Evolutionary conservation across 345 rosid species (phyloP).

Genomic region (Murraya paniculata): DNA sequence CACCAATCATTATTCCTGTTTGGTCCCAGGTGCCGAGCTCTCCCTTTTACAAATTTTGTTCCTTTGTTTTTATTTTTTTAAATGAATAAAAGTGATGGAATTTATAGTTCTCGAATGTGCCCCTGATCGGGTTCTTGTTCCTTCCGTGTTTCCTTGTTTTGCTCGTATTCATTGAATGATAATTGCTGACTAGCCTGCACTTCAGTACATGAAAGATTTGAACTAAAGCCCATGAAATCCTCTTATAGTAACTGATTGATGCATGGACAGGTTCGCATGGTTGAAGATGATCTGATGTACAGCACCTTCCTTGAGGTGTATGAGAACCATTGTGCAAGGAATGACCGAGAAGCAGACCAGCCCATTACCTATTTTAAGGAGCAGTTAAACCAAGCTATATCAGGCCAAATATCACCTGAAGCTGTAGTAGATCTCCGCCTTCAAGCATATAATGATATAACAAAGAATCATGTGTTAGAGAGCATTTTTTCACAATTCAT

Average conservation of each 20-base stretch:
- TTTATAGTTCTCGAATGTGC: background rate
- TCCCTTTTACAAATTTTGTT: background rate
- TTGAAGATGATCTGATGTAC: conserved; percentile 96
- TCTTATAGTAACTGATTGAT: background rate
- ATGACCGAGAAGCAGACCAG: conserved; percentile 86
- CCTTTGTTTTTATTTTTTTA: background rate
- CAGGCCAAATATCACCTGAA: conserved; percentile 84
- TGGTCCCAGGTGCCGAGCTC: conserved; percentile 85
- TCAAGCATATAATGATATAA: conserved; percentile 83
- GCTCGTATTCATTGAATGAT: background rate
- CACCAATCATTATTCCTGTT: conserved; percentile 98
- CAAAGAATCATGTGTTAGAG: conserved; percentile 68
- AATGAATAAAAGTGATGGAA: background rate
- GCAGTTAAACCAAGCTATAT: conserved; percentile 89
- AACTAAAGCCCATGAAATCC: background rate
- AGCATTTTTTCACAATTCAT: conserved; percentile 91
- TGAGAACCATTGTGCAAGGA: conserved; percentile 94
- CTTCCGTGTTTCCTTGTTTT: background rate
- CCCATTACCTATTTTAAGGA: conserved; percentile 91
- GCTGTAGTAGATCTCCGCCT: conserved; percentile 92
- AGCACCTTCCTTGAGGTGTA: conserved; percentile 97
- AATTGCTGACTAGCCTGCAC: conserved; percentile 3
- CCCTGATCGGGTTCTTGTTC: too few relatives aligned
- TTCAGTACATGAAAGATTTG: background rate
- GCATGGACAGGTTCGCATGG: conserved; percentile 85